Base-by-base conservation (phyloP, 1,139 yeast species). In the Suhomyces panamericanus region DNA sequence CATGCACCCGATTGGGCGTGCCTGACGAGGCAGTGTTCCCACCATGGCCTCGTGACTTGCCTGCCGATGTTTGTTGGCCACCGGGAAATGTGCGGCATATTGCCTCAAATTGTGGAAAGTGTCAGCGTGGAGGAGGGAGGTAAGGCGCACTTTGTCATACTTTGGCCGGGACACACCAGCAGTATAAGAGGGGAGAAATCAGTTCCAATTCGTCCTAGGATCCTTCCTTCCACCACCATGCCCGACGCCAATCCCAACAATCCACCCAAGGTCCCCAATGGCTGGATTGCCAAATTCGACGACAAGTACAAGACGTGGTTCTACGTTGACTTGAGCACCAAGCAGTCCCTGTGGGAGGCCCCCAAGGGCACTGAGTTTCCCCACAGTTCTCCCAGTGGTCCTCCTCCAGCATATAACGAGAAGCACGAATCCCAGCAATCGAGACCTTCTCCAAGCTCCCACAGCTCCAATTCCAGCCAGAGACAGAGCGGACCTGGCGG, bases 211-310 rank as follows among this genome's bases (percentile, higher is more conserved):
- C 20, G 24, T 7, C 24, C 24, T 6, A 20, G 24, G 24, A 4
- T 20, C 24, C 24, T 2, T 20, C 24, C 24, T 20, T 34, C 14
- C n/a, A 30, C 36, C 38, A 35, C 31, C 8, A 52, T 52, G 57
- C 43, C 48, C 31, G 41, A 48, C 35, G 46, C 47, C 35, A 69
- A 68, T 52, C 64, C 71, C 6, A 59, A 56, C 27, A 59, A 60
- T 37, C 67, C 68, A 35, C 90, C 91, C 3, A 57, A 52, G 1
- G 87, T 84, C 7, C 90, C 91, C 6, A 68, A 70, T 6, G 97
- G 97, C 3, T 91, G 96, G 96, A 67, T 84, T 34, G 95, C 96
- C 11, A 85, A 85, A 46, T 90, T 77, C 66, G 98, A 91, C 63
- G 84, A 83, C 12, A 78, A 85, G 52, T 91, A 91, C 69, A 77